Evolutionary conservation across 371 early-diverging fungal species (phyloP), one percentile per base, ranked within the genome.

Genomic region (Chytridiales sp.): DNA sequence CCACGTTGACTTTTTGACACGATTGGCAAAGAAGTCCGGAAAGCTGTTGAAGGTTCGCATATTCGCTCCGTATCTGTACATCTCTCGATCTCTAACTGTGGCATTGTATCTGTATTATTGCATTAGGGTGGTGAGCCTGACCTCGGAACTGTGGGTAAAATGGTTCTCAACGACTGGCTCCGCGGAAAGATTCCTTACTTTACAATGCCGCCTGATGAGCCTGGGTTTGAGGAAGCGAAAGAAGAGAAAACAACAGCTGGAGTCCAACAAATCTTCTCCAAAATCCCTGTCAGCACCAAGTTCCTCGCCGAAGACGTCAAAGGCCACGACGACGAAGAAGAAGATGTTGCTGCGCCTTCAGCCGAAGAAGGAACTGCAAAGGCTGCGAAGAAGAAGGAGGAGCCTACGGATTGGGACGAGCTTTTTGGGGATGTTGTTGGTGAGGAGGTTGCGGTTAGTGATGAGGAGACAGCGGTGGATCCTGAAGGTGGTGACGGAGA

Each of bases 151-250:
- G 94, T 94, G 15, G 85, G 97, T 39, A 97, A 97, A 73, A 97
- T 95, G 91, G 88, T 99, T 4, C 79, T 99, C 58, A 94, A 97
- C 78, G 99, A 99, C 77, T 99, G 97, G 97, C 78, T 97, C 49
- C 86, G 99, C 56, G 99, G 99, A 47, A 92, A 95, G 73, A 93
- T 99, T 68, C 98, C 99, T 22, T 99, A 87, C 83, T 99, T 87
- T 74, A 84, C 85, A 1, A 73, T 87, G 21, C 98, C 98, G 41
- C 94, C 97, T 72, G 36, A 36, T 27, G 9, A 44, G 35, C 30
- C 13, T 38, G 39, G 13, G 19, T 22, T 42, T n/a, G 24, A 49
- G 17, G 3, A 29, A 38, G 67, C 74, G 57, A 70, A 67, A 51
- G 66, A 72, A 59, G 67, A 49, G 73, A 34, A 35, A 50, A 53